Percentiles rank a stretch among this genome's conserved stretches.
These are phyloP conservation scores for Thielaviopsis musarum DNA, from an alignment of 2,329 filamentous ascomycete genomes.

Conservation along the genomic window DNA sequence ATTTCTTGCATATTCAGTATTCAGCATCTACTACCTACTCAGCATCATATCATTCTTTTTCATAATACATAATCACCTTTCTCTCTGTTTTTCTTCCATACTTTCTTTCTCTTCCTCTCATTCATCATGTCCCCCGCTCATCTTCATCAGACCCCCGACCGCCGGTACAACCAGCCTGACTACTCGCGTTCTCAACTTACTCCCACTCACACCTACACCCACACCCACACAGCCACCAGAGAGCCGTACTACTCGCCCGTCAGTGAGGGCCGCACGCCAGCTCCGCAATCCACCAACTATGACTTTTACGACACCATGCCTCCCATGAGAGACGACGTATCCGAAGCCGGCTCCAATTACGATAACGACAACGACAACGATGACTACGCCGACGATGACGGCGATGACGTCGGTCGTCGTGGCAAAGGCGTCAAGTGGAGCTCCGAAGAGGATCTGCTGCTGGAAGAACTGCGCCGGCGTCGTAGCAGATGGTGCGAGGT, in stretches of 20 bases:
- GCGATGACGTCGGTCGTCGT: constrained; percentile 4
- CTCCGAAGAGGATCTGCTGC: constrained; percentile 44
- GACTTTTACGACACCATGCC: constrained; percentile 8
- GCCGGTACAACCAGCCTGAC: constrained; percentile 7
- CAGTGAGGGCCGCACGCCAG: constrained; percentile 9
- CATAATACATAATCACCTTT: neutral
- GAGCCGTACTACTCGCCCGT: constrained; percentile 12
- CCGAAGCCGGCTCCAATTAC: constrained; percentile 3
- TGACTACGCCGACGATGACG: neutral
- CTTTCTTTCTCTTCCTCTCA: constrained; percentile 11
- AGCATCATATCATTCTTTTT: constrained; percentile 22
- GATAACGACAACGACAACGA: constrained; percentile 4
- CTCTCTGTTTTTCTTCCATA: neutral
- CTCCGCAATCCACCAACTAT: constrained; percentile 4
- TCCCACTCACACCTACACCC: constrained; percentile 4
- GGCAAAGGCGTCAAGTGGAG: constrained; percentile 60
- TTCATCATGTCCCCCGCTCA: constrained; percentile 9
- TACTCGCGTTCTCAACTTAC: constrained; percentile 19
- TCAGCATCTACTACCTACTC: neutral
- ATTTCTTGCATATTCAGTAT: neutral
- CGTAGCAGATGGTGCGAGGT: constrained; percentile 10
- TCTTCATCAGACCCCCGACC: constrained; percentile 4
- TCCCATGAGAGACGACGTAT: constrained; percentile 4
- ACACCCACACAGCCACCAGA: constrained; percentile 2
- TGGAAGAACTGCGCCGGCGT: constrained; percentile 8